Percentiles rank a stretch among this genome's conserved stretches.
Evolutionary conservation across 1,284 basidiomycete genomes (phyloP).

Genomic region (Naganishia sp.): DNA sequence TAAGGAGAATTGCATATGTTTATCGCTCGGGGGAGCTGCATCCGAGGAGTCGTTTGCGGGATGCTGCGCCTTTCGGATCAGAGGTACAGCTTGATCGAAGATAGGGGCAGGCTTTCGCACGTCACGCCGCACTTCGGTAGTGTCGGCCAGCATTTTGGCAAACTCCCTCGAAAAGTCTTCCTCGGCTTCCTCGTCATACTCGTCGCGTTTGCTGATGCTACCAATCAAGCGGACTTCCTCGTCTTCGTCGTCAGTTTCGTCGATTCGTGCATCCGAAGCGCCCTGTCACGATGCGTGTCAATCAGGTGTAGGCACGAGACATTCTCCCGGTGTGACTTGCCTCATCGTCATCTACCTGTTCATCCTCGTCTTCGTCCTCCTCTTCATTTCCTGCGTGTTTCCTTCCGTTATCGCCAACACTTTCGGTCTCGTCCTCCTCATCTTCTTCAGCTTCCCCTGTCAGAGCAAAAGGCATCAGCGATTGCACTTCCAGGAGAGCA

Average conservation of each 20-base stretch:
- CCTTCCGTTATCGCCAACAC: constrained; percentile 71
- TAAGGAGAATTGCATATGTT: constrained; percentile 84
- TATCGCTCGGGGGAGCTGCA: constrained; percentile 48
- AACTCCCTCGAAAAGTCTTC: constrained; percentile 94
- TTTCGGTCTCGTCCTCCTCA: constrained; percentile 58
- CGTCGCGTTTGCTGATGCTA: constrained; percentile 44
- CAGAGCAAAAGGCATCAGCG: background rate
- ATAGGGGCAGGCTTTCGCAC: constrained; percentile 77
- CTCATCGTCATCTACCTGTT: constrained; percentile 28
- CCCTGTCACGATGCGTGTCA: constrained; percentile 24
- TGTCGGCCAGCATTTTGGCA: constrained; percentile 89
- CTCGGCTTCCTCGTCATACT: constrained; percentile 72
- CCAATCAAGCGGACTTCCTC: constrained; percentile 38
- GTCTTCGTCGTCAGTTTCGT: constrained; percentile 37
- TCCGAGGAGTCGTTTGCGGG: constrained; percentile 46
- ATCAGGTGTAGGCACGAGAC: constrained; percentile 2
- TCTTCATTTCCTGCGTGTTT: constrained; percentile 59
- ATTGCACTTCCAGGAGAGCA: background rate
- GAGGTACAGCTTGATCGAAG: constrained; percentile 76
- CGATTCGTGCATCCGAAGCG: constrained; percentile 37
- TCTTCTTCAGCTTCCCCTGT: constrained; percentile 37
- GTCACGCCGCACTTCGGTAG: constrained; percentile 75
- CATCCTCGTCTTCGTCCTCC: constrained; percentile 59
- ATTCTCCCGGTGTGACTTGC: background rate
- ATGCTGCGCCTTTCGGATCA: constrained; percentile 60